Conservation (phyloP, 805 yeast species). For the Candida orba region DNA sequence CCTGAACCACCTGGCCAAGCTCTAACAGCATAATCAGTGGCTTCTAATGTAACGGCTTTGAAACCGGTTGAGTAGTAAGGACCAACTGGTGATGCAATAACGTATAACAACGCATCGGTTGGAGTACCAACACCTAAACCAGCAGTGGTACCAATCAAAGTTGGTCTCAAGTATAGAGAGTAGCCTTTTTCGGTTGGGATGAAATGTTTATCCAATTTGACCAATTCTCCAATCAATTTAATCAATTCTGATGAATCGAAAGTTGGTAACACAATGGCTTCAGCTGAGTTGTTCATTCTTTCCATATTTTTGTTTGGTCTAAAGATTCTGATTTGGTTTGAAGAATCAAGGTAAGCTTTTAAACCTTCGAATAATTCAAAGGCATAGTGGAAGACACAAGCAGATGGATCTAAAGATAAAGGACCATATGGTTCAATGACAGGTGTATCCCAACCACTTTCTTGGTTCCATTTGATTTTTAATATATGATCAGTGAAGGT, state of each 20-base stretch:
- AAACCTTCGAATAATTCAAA: slow-evolving; percentile 94
- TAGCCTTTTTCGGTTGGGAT: slow-evolving; percentile 85
- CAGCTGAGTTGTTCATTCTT: slow-evolving; percentile 85
- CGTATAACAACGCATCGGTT: slow-evolving; percentile 70
- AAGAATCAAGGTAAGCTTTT: slow-evolving; percentile 72
- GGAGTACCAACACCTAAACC: slow-evolving; percentile 86
- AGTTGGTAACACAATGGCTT: slow-evolving; percentile 80
- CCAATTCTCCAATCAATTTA: slow-evolving; percentile 68
- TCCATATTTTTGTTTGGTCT: slow-evolving; percentile 89
- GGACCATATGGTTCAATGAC: slow-evolving; percentile 80
- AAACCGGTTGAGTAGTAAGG: slow-evolving; percentile 94
- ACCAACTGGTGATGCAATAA: slow-evolving; percentile 93
- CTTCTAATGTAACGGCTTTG: slow-evolving; percentile 91
- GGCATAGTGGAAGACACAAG: slow-evolving; percentile 89
- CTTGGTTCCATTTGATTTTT: slow-evolving; percentile 72
- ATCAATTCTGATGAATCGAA: slow-evolving; percentile 75
- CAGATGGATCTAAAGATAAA: slow-evolving; percentile 73
- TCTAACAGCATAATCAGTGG: slow-evolving; percentile 92
- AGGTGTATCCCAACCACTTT: slow-evolving; percentile 84
- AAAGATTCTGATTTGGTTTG: slow-evolving; percentile 72
- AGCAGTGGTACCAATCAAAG: slow-evolving; percentile 87
- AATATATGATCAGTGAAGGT: slow-evolving; percentile 86
- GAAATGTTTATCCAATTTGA: slow-evolving; percentile 65
- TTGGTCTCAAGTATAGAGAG: slow-evolving; percentile 90
- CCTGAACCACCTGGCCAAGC: slow-evolving; percentile 99